These are phyloP conservation scores for Podaxis sp. DNA, from an alignment of 768 basidiomycete species.

Conservation along the genomic window DNA sequence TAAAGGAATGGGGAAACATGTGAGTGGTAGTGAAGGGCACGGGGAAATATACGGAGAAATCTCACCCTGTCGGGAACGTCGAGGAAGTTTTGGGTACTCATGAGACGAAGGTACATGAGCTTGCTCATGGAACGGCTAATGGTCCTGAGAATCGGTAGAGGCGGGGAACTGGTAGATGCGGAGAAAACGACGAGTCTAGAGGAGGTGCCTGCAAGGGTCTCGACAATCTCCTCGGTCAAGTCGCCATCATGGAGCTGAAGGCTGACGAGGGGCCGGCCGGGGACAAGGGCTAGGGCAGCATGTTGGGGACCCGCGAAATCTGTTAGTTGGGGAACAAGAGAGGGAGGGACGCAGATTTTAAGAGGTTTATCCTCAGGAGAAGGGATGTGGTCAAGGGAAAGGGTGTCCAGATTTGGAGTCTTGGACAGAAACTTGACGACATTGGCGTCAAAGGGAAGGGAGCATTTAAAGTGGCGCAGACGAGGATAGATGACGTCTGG, in stretches of 20 bases:
- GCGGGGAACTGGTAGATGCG: slow-evolving; percentile 56
- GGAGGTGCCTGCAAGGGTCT: slow-evolving; percentile 47
- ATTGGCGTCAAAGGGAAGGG: slow-evolving; percentile 59
- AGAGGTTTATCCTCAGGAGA: slow-evolving; percentile 20
- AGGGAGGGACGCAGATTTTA: slow-evolving; percentile 33
- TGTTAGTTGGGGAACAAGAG: slow-evolving; percentile 41
- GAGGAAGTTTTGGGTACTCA: slow-evolving; percentile 51
- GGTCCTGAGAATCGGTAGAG: slow-evolving; percentile 53
- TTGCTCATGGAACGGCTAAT: slow-evolving; percentile 57
- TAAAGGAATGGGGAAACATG: slow-evolving; percentile 20
- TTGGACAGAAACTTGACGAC: slow-evolving; percentile 58
- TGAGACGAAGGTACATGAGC: slow-evolving; percentile 66
- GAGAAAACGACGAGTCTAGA: slow-evolving; percentile 54
- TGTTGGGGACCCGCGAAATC: slow-evolving; percentile 63
- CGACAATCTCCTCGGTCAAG: slow-evolving; percentile 55
- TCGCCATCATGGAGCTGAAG: slow-evolving; percentile 63
- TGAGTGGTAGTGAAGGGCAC: slow-evolving; percentile 15
- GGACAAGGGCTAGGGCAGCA: slow-evolving; percentile 54
- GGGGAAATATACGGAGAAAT: slow-evolving; percentile 13
- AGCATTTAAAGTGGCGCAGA: slow-evolving; percentile 55
- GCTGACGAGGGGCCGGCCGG: slow-evolving; percentile 62
- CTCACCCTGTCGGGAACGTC: slow-evolving; percentile 53
- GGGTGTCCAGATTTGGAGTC: slow-evolving; percentile 51
- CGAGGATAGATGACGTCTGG: slow-evolving; percentile 35
- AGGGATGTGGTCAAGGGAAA: slow-evolving; percentile 49